These are phyloP conservation scores for Silene coronaria DNA, from an alignment of 179 eudicot species.

Conservation along the genomic window DNA sequence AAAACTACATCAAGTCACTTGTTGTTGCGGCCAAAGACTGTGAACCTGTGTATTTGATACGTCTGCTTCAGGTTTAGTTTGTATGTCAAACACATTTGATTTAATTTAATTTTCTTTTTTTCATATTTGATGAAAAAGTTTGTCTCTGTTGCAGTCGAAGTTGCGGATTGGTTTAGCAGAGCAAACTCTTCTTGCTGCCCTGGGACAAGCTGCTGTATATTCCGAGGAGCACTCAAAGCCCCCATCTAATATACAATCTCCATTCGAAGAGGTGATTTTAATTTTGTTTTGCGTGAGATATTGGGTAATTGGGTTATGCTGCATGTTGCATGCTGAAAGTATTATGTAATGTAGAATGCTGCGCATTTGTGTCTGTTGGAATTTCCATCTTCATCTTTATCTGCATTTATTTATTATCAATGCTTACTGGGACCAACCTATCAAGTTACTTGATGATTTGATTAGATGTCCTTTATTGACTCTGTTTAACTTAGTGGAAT, in stretches of 20 bases:
- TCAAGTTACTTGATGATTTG: background rate
- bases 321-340: slow-evolving; percentile 2
- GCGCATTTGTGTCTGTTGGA: background rate
- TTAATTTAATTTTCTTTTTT: background rate
- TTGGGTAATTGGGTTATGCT: slow-evolving; percentile 11
- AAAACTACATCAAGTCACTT: slow-evolving; percentile 69
- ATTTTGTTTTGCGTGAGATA: slow-evolving; percentile 9
- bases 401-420: background rate
- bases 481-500: background rate
- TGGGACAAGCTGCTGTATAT: slow-evolving; percentile 83
- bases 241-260: slow-evolving; percentile 52
- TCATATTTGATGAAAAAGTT: slow-evolving; percentile 15
- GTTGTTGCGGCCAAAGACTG: slow-evolving; percentile 92
- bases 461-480: background rate
- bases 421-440: background rate
- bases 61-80: slow-evolving; percentile 67
- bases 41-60: slow-evolving; percentile 89
- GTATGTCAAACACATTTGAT: background rate
- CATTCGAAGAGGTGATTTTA: slow-evolving; percentile 66
- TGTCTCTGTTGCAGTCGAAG: slow-evolving; percentile 26
- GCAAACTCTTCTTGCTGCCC: slow-evolving; percentile 81
- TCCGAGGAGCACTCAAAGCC: slow-evolving; percentile 59
- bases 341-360: background rate
- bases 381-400: background rate
- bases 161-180: slow-evolving; percentile 91